These are phyloP conservation scores for Thermoascus crustaceus DNA, from an alignment of 2,329 filamentous ascomycete species.

Conservation along the genomic window DNA sequence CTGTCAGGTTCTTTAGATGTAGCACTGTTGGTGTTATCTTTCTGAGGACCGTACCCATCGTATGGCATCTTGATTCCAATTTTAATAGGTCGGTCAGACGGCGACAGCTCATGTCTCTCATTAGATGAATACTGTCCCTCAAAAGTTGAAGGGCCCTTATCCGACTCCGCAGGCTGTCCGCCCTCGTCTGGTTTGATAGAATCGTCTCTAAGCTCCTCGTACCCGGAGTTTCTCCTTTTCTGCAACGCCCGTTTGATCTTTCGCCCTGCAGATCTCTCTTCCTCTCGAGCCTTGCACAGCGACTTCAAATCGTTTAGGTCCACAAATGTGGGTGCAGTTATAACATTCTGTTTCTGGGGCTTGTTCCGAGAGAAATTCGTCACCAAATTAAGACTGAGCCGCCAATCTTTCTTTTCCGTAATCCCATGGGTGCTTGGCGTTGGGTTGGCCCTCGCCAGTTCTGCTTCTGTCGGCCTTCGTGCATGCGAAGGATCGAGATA, in stretches of 20 bases:
- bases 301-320: constrained; percentile 31
- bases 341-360: constrained; percentile 9
- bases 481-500: constrained; percentile 4
- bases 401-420: constrained; percentile 20
- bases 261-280: constrained; percentile 21
- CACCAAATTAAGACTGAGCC: constrained; percentile 35
- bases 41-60: constrained; percentile 17
- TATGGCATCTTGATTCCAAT: constrained; percentile 38
- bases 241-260: constrained; percentile 15
- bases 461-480: not conserved
- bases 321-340: constrained; percentile 19
- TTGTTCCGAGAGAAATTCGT: constrained; percentile 29
- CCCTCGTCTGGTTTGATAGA: constrained; percentile 3
- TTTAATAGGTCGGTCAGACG: constrained; percentile 38
- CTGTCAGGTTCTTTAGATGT: constrained; percentile 19
- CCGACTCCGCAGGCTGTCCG: constrained; percentile 4
- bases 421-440: constrained; percentile 12
- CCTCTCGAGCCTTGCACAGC: constrained; percentile 25
- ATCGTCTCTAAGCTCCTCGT: constrained; percentile 15
- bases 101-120: constrained; percentile 32
- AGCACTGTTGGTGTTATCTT: constrained; percentile 9
- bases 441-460: not conserved
- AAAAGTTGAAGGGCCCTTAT: constrained; percentile 11
- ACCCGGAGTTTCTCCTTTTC: constrained; percentile 15
- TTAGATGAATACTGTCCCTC: constrained; percentile 11